Evolutionary conservation across 2,329 filamentous ascomycete species (phyloP), one percentile per base, ranked within the genome.

Genomic region (Colletotrichum sp.): DNA sequence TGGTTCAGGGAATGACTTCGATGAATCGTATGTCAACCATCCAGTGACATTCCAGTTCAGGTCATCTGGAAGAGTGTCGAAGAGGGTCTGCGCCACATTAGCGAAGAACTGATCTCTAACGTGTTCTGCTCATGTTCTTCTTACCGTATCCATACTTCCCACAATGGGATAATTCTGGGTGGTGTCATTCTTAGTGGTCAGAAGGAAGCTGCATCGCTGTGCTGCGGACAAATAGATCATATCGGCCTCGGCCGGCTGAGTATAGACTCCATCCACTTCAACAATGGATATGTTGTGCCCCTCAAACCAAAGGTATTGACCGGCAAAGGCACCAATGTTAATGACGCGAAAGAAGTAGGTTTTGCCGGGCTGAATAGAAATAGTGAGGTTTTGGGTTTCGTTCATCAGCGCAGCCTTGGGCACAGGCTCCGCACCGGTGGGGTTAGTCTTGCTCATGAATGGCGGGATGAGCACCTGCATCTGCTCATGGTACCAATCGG

Each of bases 321-420:
- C 89, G 1, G 91, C 90, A 84, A 95, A 96, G 18, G 93, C 94
- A 16, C 92, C 94, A 21, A 95, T 90, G 79, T 95, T 95, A 78
- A 95, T 87, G 73, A 96, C 87, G 60, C 93, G 92, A 78, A 96
- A 89, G 10, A 95, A 85, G 74, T 96, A 96, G 0, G 93, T 96
- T 79, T 91, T 94, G 4, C 90, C 90, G 0, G 94, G 91, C 78
- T 92, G 79, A 4, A 96, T 89, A 0, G 87, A 79, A 36, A 95
- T 83, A 3, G 85, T 89, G 5, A 92, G 83, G 71, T 93, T 89
- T 73, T 89, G 88, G 0, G 91, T 92, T 76, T 96, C 94, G 79
- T 96, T 95, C 82, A 95, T 89, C 58, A 96, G 87, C 2, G 92
- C 91, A 7, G 91, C 87, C 48, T 95, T 85, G 0, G 94, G 94